phyloP scores from a whole-genome alignment of 2,329 filamentous ascomycete species.

The Aureobasidium zeae region DNA sequence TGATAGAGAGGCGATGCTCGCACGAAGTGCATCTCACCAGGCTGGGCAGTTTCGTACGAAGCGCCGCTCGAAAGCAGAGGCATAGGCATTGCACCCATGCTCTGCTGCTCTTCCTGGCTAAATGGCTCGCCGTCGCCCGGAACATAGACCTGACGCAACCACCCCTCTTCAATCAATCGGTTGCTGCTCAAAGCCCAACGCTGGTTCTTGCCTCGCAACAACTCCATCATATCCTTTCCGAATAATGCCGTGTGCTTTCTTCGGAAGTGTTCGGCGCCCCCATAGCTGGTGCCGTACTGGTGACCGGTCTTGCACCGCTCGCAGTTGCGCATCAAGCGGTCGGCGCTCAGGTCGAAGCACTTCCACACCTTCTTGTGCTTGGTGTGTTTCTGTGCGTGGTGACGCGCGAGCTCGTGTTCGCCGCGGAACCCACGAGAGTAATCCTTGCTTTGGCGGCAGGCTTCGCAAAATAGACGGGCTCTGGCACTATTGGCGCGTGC shows the following conservation, averaged over 20 bases:
- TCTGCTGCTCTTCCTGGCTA: neutral
- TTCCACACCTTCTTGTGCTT: slow-evolving; percentile 52
- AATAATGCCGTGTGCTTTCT: slow-evolving; percentile 52
- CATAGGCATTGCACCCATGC: neutral
- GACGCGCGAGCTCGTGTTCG: slow-evolving; percentile 59
- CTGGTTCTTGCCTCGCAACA: slow-evolving; percentile 6
- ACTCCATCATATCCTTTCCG: slow-evolving; percentile 8
- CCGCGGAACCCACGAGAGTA: slow-evolving; percentile 74
- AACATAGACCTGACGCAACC: slow-evolving; percentile 5
- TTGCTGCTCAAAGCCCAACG: slow-evolving; percentile 8
- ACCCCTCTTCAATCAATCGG: slow-evolving; percentile 9
- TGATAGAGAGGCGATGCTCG: neutral
- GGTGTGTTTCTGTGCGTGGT: slow-evolving; percentile 57
- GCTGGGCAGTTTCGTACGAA: neutral
- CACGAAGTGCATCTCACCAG: neutral
- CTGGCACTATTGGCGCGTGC: slow-evolving; percentile 49
- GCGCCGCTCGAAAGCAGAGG: neutral
- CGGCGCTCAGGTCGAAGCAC: slow-evolving; percentile 49
- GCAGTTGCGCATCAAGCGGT: slow-evolving; percentile 65
- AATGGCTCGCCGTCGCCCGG: slow-evolving; percentile 7
- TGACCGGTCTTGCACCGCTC: slow-evolving; percentile 72
- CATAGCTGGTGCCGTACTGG: slow-evolving; percentile 85
- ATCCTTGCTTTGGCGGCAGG: slow-evolving; percentile 49
- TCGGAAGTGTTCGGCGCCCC: slow-evolving; percentile 81
- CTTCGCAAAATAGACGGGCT: slow-evolving; percentile 50